These are phyloP conservation scores for Pseudozyma thailandica DNA, from an alignment of 1,284 basidiomycete genomes.

Conservation along the genomic window DNA sequence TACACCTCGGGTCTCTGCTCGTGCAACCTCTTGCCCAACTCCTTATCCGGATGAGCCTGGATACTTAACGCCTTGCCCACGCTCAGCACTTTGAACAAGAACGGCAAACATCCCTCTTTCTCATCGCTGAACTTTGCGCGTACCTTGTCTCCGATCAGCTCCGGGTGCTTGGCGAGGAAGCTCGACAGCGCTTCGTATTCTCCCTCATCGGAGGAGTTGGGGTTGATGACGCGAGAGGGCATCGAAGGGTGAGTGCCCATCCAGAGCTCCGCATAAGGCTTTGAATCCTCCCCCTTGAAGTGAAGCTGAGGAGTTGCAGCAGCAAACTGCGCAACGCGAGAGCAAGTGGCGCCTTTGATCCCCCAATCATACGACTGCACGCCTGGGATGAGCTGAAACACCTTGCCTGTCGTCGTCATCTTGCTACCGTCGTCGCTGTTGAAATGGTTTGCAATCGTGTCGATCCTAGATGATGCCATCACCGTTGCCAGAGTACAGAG, in stretches of 20 bases:
- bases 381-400: conserved; percentile 61
- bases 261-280: conserved; percentile 73
- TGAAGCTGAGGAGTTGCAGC: conserved; percentile 42
- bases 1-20: conserved; percentile 82
- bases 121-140: conserved; percentile 32
- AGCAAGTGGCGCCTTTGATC: conserved; percentile 30
- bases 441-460: conserved; percentile 12
- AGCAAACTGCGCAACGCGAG: conserved; percentile 59
- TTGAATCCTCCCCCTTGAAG: conserved; percentile 36
- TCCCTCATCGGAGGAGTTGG: neutral
- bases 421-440: neutral
- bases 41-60: conserved; percentile 96
- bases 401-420: conserved; percentile 1
- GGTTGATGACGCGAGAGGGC: conserved; percentile 75
- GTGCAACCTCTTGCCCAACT: conserved; percentile 82
- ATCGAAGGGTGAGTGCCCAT: conserved; percentile 96
- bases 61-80: conserved; percentile 95
- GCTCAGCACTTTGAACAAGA: conserved; percentile 73
- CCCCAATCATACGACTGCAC: conserved; percentile 68
- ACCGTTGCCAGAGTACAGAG: too few relatives aligned
- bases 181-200: conserved; percentile 30
- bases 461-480: too few relatives aligned
- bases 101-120: conserved; percentile 53
- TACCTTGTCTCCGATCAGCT: conserved; percentile 49
- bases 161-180: conserved; percentile 43